phyloP scores from a whole-genome alignment of 2,329 filamentous ascomycete genomes.

The Exophiala bonariae region DNA sequence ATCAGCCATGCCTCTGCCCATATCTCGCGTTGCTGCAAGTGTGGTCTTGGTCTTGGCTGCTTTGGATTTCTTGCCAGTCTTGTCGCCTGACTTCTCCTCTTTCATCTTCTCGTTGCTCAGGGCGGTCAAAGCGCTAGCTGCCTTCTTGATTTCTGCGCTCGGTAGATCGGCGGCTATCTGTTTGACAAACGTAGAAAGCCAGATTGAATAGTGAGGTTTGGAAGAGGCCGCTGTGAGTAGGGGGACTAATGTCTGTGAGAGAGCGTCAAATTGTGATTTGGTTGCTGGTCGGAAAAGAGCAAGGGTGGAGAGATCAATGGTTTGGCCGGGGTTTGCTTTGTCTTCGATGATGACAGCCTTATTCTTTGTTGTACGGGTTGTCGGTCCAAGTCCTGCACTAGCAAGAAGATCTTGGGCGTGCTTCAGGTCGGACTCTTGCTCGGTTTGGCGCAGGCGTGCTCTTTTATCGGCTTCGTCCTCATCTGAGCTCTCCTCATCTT shows the following conservation, averaged over 20 bases:
- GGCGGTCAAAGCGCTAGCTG: slow-evolving; percentile 82
- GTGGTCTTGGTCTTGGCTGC: slow-evolving; percentile 92
- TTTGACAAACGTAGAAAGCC: slow-evolving; percentile 89
- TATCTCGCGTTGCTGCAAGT: slow-evolving; percentile 62
- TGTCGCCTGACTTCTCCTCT: slow-evolving; percentile 93
- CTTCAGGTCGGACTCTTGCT: slow-evolving; percentile 84
- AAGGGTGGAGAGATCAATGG: slow-evolving; percentile 77
- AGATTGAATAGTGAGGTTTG: slow-evolving; percentile 87
- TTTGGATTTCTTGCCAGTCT: slow-evolving; percentile 95
- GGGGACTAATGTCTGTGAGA: slow-evolving; percentile 77
- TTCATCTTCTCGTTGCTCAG: slow-evolving; percentile 97
- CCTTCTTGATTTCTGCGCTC: slow-evolving; percentile 95
- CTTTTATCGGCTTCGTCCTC: slow-evolving; percentile 72
- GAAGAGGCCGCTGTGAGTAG: slow-evolving; percentile 73
- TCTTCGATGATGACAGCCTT: slow-evolving; percentile 70
- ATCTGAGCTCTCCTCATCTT: slow-evolving; percentile 58
- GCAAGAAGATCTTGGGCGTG: slow-evolving; percentile 92
- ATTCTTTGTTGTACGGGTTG: slow-evolving; percentile 64
- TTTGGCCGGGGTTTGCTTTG: slow-evolving; percentile 70
- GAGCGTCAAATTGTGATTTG: slow-evolving; percentile 78
- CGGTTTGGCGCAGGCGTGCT: slow-evolving; percentile 71
- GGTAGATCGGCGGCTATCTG: slow-evolving; percentile 82
- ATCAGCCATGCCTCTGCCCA: slow-evolving; percentile 61
- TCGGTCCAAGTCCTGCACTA: slow-evolving; percentile 69
- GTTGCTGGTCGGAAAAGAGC: slow-evolving; percentile 86